Conservation (phyloP, 2,329 filamentous ascomycete species). For the Pyrenophora teres region DNA sequence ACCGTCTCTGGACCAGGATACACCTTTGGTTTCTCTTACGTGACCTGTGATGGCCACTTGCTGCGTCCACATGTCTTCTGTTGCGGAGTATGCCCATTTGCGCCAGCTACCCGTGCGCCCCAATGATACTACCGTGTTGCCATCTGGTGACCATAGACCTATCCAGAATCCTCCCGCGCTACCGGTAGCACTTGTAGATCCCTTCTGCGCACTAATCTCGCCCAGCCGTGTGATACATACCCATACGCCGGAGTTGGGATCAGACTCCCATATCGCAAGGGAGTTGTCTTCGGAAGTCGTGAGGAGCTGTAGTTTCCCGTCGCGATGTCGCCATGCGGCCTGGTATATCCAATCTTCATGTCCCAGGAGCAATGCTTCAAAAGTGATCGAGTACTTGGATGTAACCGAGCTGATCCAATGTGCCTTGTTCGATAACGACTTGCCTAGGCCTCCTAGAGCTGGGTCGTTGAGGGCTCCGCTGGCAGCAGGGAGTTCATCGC, state of each 20-base stretch:
- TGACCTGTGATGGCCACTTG: conserved; percentile 81
- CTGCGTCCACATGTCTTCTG: conserved; percentile 73
- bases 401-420: conserved; percentile 69
- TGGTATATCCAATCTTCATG: conserved; percentile 99
- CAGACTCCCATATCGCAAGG: conserved; percentile 88
- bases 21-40: conserved; percentile 76
- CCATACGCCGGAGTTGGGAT: conserved; percentile 86
- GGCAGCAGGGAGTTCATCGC: conserved; percentile 65
- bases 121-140: conserved; percentile 75
- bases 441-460: conserved; percentile 64
- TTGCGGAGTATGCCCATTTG: conserved; percentile 70
- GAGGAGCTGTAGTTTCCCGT: conserved; percentile 70
- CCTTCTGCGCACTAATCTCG: conserved; percentile 93
- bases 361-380: conserved; percentile 89
- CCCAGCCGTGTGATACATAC: conserved; percentile 82
- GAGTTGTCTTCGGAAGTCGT: conserved; percentile 96
- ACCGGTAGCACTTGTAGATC: conserved; percentile 93
- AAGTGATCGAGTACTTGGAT: conserved; percentile 78
- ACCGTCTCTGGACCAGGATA: conserved; percentile 82
- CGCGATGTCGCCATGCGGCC: conserved; percentile 69
- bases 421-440: conserved; percentile 85
- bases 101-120: conserved; percentile 94
- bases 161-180: conserved; percentile 97
- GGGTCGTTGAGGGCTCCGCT: conserved; percentile 62
- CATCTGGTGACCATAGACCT: conserved; percentile 85